Percentiles rank a stretch among this genome's conserved stretches.
These are phyloP conservation scores for Sarocladium strictum DNA, from an alignment of 2,329 filamentous ascomycete species.

Conservation along the genomic window DNA sequence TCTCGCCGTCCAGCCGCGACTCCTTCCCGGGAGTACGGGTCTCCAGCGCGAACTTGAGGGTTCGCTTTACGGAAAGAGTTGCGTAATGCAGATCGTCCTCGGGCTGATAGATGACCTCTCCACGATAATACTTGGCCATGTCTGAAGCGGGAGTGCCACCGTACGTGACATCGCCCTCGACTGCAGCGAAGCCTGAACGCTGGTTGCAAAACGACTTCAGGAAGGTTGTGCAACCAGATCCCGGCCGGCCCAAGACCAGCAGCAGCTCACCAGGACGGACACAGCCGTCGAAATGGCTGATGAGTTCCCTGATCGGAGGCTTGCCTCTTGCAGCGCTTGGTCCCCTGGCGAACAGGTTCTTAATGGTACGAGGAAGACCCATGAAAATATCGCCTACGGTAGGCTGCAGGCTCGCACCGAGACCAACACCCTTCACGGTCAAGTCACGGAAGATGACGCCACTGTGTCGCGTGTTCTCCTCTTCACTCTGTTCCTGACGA, in stretches of 20 bases:
- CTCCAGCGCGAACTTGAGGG: constrained; percentile 60
- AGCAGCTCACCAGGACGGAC: constrained; percentile 67
- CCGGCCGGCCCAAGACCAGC: constrained; percentile 61
- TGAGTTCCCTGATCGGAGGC: constrained; percentile 56
- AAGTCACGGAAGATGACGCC: constrained; percentile 66
- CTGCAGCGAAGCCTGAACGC: constrained; percentile 54
- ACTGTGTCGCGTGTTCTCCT: constrained; percentile 62
- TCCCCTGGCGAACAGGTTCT: constrained; percentile 41
- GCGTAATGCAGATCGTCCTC: constrained; percentile 67
- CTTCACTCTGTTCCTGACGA: constrained; percentile 59
- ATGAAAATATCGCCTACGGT: constrained; percentile 60
- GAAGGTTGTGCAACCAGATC: constrained; percentile 64
- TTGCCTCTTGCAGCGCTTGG: constrained; percentile 46
- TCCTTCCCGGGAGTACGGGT: constrained; percentile 51
- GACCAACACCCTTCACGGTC: constrained; percentile 63
- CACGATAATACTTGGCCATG: constrained; percentile 49
- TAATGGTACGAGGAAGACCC: constrained; percentile 40
- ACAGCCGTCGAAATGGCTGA: constrained; percentile 60
- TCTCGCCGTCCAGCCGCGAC: constrained; percentile 52
- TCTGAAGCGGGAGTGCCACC: constrained; percentile 39
- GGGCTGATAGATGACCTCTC: constrained; percentile 61
- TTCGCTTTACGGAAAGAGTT: constrained; percentile 60
- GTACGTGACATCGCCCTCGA: constrained; percentile 61
- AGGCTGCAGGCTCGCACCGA: constrained; percentile 51
- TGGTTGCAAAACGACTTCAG: constrained; percentile 69